Evolutionary conservation across 2,329 filamentous ascomycete species (phyloP).

Genomic region (Paecilomyces fulvus): DNA sequence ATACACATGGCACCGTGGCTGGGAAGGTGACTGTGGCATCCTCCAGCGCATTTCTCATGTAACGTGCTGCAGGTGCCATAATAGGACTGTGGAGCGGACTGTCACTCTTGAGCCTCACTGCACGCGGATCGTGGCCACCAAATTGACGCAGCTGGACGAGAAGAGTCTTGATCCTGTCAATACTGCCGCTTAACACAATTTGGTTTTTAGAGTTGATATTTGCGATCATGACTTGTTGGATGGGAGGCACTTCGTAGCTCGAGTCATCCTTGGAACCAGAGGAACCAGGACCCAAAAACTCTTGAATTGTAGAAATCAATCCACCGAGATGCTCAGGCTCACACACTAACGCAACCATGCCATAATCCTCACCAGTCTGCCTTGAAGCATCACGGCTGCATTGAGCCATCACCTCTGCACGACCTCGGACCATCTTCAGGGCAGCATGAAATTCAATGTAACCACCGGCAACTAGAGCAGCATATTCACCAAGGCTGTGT

Average conservation of each 20-base stretch:
- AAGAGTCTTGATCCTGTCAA: conserved; percentile 71
- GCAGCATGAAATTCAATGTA: conserved; percentile 72
- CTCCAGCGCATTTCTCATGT: conserved; percentile 62
- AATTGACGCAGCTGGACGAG: conserved; percentile 82
- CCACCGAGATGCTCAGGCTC: conserved; percentile 66
- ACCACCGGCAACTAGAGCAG: conserved; percentile 76
- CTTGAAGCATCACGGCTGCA: conserved; percentile 61
- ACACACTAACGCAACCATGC: conserved; percentile 89
- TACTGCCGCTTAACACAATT: conserved; percentile 83
- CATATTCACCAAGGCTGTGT: conserved; percentile 89
- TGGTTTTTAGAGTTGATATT: conserved; percentile 96
- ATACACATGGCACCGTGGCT: conserved; percentile 66
- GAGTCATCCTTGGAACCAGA: conserved; percentile 61
- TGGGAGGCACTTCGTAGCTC: conserved; percentile 59
- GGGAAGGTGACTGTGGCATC: conserved; percentile 63
- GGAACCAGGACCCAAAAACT: conserved; percentile 64
- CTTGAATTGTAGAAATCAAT: conserved; percentile 65
- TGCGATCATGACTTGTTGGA: conserved; percentile 80
- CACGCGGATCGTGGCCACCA: conserved; percentile 80
- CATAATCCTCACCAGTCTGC: conserved; percentile 69
- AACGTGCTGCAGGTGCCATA: conserved; percentile 73
- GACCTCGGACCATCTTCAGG: conserved; percentile 63
- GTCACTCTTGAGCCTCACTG: conserved; percentile 77
- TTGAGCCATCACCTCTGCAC: conserved; percentile 75
- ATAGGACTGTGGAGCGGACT: conserved; percentile 86